phyloP scores from a whole-genome alignment of 208 protist species.

The Leishmania aethiopica region DNA sequence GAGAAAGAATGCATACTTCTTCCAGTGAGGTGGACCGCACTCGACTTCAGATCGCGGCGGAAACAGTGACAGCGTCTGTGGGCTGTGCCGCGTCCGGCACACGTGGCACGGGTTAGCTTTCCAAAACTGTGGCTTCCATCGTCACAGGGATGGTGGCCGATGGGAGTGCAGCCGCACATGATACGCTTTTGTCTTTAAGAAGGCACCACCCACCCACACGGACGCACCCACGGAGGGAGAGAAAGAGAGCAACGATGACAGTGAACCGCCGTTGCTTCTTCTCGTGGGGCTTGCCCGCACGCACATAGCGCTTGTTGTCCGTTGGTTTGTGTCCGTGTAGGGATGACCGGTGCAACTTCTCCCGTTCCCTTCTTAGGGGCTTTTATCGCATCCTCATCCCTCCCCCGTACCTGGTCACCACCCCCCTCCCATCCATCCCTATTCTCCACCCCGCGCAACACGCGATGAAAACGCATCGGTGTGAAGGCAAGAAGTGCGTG shows the following conservation, averaged over 20 bases:
- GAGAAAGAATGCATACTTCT: background rate
- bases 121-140: background rate
- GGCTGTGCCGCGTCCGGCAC: background rate
- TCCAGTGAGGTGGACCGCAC: background rate
- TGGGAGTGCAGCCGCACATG: background rate
- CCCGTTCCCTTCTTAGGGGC: background rate
- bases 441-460: background rate
- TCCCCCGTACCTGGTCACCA: background rate
- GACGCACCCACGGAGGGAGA: background rate
- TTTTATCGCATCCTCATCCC: background rate
- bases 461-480: background rate
- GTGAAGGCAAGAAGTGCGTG: background rate
- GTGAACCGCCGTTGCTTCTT: background rate
- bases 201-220: background rate
- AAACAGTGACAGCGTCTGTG: background rate
- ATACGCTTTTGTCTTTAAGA: background rate
- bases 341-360: background rate
- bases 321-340: background rate
- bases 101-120: background rate
- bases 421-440: background rate
- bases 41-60: background rate
- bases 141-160: background rate
- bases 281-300: background rate
- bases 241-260: background rate
- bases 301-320: background rate